Conservation (phyloP, 108 stramenopile genomes). For the Bacterosira constricta region DNA sequence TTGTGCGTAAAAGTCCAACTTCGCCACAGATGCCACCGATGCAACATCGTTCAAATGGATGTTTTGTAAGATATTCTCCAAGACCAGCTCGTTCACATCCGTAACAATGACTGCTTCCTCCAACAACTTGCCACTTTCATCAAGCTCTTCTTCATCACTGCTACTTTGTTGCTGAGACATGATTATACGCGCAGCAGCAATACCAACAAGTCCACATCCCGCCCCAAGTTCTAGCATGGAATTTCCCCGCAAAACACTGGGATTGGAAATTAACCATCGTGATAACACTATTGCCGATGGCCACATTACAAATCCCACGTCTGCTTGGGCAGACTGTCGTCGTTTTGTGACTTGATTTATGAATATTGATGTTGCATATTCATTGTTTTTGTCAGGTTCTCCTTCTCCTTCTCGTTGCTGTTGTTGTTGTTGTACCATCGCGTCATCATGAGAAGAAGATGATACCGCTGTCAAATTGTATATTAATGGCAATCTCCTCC, state of each 20-base stretch:
- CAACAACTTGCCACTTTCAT: not conserved
- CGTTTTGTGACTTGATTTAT: slow-evolving; percentile 75
- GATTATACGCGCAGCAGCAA: slow-evolving; percentile 62
- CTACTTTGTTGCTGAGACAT: not conserved
- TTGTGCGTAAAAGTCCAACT: slow-evolving; percentile 80
- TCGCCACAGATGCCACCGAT: slow-evolving; percentile 44
- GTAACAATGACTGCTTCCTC: slow-evolving; percentile 52
- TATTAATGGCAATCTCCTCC: slow-evolving; percentile 60
- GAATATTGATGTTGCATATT: slow-evolving; percentile 44
- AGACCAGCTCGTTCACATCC: slow-evolving; percentile 74
- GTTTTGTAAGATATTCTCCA: slow-evolving; percentile 73
- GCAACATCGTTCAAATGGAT: slow-evolving; percentile 45
- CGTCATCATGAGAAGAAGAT: not conserved
- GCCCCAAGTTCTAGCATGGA: slow-evolving; percentile 68
- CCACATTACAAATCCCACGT: slow-evolving; percentile 91
- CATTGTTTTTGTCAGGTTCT: not conserved
- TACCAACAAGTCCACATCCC: slow-evolving; percentile 79
- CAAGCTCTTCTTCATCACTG: not conserved
- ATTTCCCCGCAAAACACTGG: not conserved
- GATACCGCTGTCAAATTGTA: slow-evolving; percentile 45
- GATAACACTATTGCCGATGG: slow-evolving; percentile 81
- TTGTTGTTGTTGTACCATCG: not conserved
- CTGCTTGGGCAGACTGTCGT: slow-evolving; percentile 75
- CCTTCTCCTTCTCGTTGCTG: not conserved
- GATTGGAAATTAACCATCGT: slow-evolving; percentile 68